Percentiles rank a stretch among this genome's conserved stretches.
Conservation (phyloP, 176 grass and related monocot genomes). For the Guadua angustifolia region DNA sequence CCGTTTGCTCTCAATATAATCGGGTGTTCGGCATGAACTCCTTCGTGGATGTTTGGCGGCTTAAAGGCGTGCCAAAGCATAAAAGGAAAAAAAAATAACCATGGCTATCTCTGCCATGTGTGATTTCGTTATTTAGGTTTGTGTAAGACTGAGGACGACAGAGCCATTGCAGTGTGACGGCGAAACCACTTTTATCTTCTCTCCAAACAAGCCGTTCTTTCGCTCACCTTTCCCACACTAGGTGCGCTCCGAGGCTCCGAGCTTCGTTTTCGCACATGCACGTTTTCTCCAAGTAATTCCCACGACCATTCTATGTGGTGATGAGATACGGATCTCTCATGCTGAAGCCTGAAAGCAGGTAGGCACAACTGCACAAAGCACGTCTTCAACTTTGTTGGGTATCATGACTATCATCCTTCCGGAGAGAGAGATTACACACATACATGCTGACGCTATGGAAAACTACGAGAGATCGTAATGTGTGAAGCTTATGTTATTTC, state of each 20-base stretch:
- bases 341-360: neutral
- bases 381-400: neutral
- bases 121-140: neutral
- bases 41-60: conserved; percentile 3
- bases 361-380: neutral
- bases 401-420: neutral
- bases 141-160: neutral
- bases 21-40: conserved; percentile 31
- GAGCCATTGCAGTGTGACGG: neutral
- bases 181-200: neutral
- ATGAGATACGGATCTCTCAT: neutral
- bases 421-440: neutral
- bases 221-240: neutral
- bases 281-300: neutral
- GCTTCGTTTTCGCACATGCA: neutral
- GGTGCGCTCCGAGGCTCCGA: neutral
- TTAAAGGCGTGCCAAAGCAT: too few relatives aligned
- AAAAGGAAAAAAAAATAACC: neutral
- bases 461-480: neutral
- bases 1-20: neutral
- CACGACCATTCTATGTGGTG: neutral
- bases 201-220: neutral
- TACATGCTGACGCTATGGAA: neutral
- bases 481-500: neutral
- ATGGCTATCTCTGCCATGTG: neutral